Evolutionary conservation across 2,329 filamentous ascomycete genomes (phyloP), one percentile per base, ranked within the genome.

Genomic region (Drechslerella coelobrocha): DNA sequence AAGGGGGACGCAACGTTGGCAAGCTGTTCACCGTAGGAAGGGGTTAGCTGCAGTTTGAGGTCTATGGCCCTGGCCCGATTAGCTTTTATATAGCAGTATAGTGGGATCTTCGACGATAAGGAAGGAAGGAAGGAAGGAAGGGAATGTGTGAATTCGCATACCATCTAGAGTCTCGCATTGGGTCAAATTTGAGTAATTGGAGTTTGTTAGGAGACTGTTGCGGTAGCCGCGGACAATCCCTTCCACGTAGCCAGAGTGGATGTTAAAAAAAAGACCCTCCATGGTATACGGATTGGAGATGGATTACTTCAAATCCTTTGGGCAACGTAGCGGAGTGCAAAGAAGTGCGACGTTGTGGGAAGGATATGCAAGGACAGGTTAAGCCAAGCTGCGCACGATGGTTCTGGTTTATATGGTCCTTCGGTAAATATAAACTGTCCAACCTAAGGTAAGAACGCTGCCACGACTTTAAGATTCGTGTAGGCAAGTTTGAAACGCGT

Each of bases 131-230:
- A 14, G 56, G 43, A 47, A 41, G 10, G 21, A 14, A 54, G 12
- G 48, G 29, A 54, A 56, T 74, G 68, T 59, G 34, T n/a, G 23
- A 27, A 51, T 34, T 47, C 29, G 48, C 84, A 76, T 81, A 94
- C 93, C 93, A 81, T 97, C 93, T 77, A 97, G 93, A 53, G 88
- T 96, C 82, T 97, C 93, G 86, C 93, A 97, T 85, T 97, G 93
- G 73, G 90, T 95, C 81, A 97, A 82, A 83, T 97, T 99, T 82
- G 85, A 88, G 83, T 99, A 99, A 83, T 93, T 95, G 79, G 91
- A 84, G 80, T 88, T 83, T 61, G 90, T 97, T 78, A 99, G 86
- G 73, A 99, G 89, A 77, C 89, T 86, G 81, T 97, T 99, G 78
- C 93, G 89, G 82, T 97, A 99, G 74, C 94, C 94, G 77, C 94